Evolutionary conservation across 345 rosid genomes (phyloP).

Genomic region (Ricinus communis): DNA sequence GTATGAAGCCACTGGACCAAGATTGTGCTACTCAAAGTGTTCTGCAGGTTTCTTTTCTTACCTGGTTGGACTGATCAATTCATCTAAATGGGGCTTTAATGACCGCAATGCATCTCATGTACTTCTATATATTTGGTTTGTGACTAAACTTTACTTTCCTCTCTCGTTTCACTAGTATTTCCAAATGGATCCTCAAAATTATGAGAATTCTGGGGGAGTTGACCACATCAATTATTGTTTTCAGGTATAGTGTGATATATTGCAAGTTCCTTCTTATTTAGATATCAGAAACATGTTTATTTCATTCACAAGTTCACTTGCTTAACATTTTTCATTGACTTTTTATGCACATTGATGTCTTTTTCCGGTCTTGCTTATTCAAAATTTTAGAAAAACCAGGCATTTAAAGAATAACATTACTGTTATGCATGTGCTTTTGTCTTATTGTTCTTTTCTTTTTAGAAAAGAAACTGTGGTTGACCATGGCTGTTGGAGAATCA

Average conservation of each 20-base stretch:
- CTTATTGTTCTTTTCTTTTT: neutral
- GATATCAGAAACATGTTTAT: conserved; percentile 9
- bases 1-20: conserved; percentile 91
- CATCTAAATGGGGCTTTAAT: neutral
- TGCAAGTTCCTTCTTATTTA: neutral
- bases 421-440: conserved; percentile 1
- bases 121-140: conserved; percentile 6
- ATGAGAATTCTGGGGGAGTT: conserved; percentile 66
- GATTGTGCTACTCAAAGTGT: conserved; percentile 96
- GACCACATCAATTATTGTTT: conserved; percentile 87
- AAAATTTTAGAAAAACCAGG: neutral
- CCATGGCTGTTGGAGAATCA: neutral
- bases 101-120: neutral
- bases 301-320: conserved; percentile 6
- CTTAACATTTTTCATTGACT: neutral
- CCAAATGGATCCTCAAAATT: conserved; percentile 77
- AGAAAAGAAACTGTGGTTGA: neutral
- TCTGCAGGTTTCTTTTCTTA: conserved; percentile 60
- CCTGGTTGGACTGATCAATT: neutral
- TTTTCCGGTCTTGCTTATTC: neutral
- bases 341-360: conserved; percentile 3
- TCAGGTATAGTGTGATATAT: conserved; percentile 52
- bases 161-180: conserved; percentile 53
- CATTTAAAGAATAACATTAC: conserved; percentile 1
- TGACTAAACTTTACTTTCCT: conserved; percentile 6